phyloP scores from a whole-genome alignment of 805 yeast genomes.

The Suhomyces faveliae region DNA sequence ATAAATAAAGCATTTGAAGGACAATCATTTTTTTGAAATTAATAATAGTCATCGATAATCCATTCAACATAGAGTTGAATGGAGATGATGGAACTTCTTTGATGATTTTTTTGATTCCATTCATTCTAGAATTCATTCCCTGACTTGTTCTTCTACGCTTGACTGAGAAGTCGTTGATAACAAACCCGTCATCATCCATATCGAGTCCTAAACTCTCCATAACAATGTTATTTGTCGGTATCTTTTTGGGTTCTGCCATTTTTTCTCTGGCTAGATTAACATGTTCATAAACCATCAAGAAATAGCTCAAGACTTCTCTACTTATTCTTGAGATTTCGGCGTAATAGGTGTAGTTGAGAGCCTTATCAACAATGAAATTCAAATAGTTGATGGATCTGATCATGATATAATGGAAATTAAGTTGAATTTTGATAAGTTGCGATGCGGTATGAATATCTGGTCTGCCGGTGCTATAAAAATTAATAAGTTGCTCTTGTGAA shows the following conservation, averaged over 20 bases:
- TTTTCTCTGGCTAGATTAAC: conserved; percentile 9
- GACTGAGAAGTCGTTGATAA: conserved; percentile 43
- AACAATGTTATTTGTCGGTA: conserved; percentile 18
- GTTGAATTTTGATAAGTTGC: conserved; percentile 41
- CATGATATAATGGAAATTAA: conserved; percentile 43
- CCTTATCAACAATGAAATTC: conserved; percentile 43
- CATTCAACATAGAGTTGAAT: conserved; percentile 41
- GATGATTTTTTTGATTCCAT: conserved; percentile 14
- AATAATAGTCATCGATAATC: conserved; percentile 42
- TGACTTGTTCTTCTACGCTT: conserved; percentile 28
- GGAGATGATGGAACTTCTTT: conserved; percentile 38
- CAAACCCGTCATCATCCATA: conserved; percentile 46
- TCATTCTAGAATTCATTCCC: conserved; percentile 3
- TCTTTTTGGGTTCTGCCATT: conserved; percentile 6
- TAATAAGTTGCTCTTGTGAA: conserved; percentile 16
- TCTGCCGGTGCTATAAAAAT: conserved; percentile 30
- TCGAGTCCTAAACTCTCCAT: conserved; percentile 39
- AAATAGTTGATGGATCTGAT: conserved; percentile 43
- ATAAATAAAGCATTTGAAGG: conserved; percentile 41
- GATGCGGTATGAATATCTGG: conserved; percentile 40
- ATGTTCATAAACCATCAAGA: conserved; percentile 37
- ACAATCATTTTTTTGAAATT: conserved; percentile 43
- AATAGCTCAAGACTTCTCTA: conserved; percentile 37
- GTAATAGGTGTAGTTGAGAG: conserved; percentile 34
- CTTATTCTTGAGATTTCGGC: conserved; percentile 36